These are phyloP conservation scores for Eimeria brunetti DNA, from an alignment of 169 alveolate genomes.

Conservation along the genomic window DNA sequence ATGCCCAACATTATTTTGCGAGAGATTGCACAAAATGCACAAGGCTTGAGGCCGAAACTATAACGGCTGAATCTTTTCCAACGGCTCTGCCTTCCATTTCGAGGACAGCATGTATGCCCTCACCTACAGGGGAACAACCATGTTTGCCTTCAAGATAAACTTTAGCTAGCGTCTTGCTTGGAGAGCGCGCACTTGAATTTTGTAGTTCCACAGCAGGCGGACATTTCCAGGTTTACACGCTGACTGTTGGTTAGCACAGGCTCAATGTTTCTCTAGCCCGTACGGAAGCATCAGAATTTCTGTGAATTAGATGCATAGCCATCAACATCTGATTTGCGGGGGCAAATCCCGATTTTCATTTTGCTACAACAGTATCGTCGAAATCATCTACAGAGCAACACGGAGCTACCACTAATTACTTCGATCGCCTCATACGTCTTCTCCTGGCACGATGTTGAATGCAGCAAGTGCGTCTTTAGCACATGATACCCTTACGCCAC, in stretches of 20 bases:
- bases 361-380: neutral
- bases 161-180: neutral
- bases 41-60: neutral
- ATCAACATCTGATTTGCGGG: neutral
- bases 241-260: neutral
- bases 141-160: neutral
- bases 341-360: neutral
- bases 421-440: neutral
- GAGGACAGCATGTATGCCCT: neutral
- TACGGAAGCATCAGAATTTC: neutral
- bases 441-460: neutral
- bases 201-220: neutral
- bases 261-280: neutral
- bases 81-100: neutral
- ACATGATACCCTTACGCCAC: no score
- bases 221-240: neutral
- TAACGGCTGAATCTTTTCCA: neutral
- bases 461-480: constrained; percentile 16
- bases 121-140: neutral
- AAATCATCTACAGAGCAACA: no score
- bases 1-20: neutral
- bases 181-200: neutral
- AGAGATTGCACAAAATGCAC: neutral
- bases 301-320: neutral
- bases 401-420: neutral